Evolutionary conservation across 139 green algal species (phyloP).

Genomic region (Tetradesmus lagerheimii): DNA sequence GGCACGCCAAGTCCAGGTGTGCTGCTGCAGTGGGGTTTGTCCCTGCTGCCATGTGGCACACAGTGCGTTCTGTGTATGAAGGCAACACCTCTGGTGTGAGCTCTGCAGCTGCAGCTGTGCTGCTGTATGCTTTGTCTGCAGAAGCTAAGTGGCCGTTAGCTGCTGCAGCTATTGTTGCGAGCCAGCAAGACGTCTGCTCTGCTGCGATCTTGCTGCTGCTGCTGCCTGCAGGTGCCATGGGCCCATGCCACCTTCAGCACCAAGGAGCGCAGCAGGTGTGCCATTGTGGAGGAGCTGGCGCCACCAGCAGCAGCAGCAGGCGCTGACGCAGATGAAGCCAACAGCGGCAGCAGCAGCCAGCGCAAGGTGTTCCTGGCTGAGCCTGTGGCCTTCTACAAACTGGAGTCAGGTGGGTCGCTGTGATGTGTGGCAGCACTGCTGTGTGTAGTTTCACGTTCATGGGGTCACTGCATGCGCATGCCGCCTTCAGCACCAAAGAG

Average conservation of each 20-base stretch:
- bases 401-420: not conserved
- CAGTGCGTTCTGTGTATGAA: no score
- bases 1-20: no score
- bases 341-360: not conserved
- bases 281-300: conserved; percentile 27
- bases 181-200: no score
- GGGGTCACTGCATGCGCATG: not conserved
- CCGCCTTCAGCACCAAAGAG: no score
- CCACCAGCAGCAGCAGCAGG: not conserved
- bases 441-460: not conserved
- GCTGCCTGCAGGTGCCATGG: conserved; percentile 34
- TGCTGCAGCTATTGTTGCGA: no score
- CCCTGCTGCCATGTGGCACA: no score
- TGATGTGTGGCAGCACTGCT: not conserved
- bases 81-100: no score
- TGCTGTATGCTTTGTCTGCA: not conserved
- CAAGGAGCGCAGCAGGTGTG: conserved; percentile 43
- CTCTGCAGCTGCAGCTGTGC: not conserved
- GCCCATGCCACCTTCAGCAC: conserved; percentile 40
- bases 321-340: not conserved
- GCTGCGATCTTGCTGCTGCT: not conserved
- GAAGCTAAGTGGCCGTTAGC: no score
- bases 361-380: conserved; percentile 19
- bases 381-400: conserved; percentile 39
- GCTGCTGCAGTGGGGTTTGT: no score